phyloP scores from a whole-genome alignment of 2,329 filamentous ascomycete species.

The Talaromyces funiculosus region DNA sequence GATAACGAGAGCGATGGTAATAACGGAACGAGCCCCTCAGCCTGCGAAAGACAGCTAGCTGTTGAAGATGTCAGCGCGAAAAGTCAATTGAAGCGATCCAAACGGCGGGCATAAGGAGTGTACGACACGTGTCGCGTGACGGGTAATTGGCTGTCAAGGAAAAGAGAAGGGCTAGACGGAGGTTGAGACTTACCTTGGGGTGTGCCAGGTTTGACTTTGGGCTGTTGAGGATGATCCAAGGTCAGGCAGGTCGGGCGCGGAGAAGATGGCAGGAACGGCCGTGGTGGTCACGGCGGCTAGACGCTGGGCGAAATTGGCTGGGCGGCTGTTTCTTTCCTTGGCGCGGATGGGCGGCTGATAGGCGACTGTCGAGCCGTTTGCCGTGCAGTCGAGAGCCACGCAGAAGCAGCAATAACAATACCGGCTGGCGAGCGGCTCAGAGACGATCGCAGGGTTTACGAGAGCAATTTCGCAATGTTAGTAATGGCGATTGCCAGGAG shows the following conservation, averaged over 20 bases:
- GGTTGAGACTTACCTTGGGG: background rate
- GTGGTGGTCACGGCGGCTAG: background rate
- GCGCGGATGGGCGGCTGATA: constrained; percentile 2
- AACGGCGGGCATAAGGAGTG: background rate
- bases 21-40: background rate
- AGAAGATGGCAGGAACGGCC: constrained; percentile 7
- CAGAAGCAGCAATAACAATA: background rate
- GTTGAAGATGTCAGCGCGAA: constrained; percentile 4
- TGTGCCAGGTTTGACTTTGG: background rate
- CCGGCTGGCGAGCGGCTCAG: background rate
- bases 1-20: background rate
- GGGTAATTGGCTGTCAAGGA: no score
- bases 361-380: background rate
- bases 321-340: background rate
- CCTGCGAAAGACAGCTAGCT: constrained; percentile 4
- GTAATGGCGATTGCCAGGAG: background rate
- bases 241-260: constrained; percentile 10
- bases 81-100: background rate
- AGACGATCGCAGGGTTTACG: background rate
- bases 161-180: background rate
- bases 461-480: background rate
- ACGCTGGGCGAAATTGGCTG: background rate
- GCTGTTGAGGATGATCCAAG: constrained; percentile 3
- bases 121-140: background rate
- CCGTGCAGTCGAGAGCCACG: background rate